Percentiles rank a stretch among this genome's conserved stretches.
Conservation (phyloP, 305 asterid genomes). For the Fraxinus angustifolia region DNA sequence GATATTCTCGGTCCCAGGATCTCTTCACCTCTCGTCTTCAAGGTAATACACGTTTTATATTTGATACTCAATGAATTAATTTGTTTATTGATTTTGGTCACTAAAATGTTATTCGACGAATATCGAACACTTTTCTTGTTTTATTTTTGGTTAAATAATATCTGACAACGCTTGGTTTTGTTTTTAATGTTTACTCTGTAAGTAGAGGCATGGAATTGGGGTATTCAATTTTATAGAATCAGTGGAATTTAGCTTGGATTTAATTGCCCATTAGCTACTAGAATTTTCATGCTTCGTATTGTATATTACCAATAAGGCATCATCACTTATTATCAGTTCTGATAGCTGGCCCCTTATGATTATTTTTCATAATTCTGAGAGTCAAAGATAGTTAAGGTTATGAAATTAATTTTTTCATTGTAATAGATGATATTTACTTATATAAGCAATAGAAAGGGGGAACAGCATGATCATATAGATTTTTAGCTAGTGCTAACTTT, state of each 20-base stretch:
- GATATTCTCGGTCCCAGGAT: slow-evolving; percentile 74
- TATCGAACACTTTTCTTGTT: neutral
- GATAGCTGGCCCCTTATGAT: neutral
- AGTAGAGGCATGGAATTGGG: neutral
- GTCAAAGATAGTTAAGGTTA: neutral
- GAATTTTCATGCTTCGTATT: neutral
- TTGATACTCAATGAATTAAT: neutral
- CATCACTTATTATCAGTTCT: neutral
- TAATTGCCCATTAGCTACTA: neutral
- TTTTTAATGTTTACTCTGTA: neutral
- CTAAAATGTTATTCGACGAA: neutral
- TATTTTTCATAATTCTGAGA: neutral
- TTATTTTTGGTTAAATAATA: neutral
- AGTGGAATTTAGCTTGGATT: neutral
- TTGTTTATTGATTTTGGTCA: neutral
- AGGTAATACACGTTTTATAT: slow-evolving; percentile 36
- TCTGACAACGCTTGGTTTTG: neutral
- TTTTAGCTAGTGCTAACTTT: neutral
- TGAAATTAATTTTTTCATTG: neutral
- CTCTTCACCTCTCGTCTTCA: slow-evolving; percentile 76
- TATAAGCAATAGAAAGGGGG: neutral
- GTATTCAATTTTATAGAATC: neutral
- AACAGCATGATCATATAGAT: neutral
- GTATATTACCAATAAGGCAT: neutral
- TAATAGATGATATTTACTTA: neutral